Percentiles rank a stretch among this genome's conserved stretches.
Evolutionary conservation across 1,139 yeast species (phyloP).

Genomic region (Hyphopichia fennica): DNA sequence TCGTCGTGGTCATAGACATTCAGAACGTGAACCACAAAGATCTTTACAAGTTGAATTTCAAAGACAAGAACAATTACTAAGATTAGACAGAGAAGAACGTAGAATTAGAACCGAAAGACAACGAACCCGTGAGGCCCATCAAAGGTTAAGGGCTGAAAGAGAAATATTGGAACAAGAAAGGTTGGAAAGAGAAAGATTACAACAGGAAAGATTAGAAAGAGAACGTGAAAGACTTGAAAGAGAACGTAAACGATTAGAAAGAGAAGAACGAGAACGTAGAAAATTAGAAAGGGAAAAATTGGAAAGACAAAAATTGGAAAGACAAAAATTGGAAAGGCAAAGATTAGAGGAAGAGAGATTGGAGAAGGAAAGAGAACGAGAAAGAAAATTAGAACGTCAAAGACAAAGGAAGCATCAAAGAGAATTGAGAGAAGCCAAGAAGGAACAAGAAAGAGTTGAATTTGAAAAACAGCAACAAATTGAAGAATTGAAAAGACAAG

Average conservation of each 20-base stretch:
- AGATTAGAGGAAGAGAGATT: background rate
- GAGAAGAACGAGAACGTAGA: background rate
- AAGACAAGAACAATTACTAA: background rate
- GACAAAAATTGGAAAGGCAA: background rate
- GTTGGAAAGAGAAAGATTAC: background rate
- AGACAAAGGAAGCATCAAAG: too few relatives aligned
- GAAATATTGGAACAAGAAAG: background rate
- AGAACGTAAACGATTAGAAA: background rate
- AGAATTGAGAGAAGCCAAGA: background rate
- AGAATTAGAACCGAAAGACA: conserved; percentile 1
- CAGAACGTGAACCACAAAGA: background rate
- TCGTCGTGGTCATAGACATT: background rate
- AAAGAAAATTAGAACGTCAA: background rate
- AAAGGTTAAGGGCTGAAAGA: conserved; percentile 1
- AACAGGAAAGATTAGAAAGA: background rate
- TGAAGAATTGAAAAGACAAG: background rate
- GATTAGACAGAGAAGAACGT: conserved; percentile 1
- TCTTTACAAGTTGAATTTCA: background rate
- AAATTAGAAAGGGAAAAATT: background rate
- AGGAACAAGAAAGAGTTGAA: background rate
- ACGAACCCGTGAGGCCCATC: background rate
- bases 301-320: background rate
- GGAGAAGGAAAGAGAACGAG: background rate
- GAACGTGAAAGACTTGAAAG: conserved; percentile 1
- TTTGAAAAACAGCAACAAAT: background rate